Evolutionary conservation across 2,329 filamentous ascomycete species (phyloP), one percentile per base, ranked within the genome.

Genomic region (Trichoderma oligosporum): DNA sequence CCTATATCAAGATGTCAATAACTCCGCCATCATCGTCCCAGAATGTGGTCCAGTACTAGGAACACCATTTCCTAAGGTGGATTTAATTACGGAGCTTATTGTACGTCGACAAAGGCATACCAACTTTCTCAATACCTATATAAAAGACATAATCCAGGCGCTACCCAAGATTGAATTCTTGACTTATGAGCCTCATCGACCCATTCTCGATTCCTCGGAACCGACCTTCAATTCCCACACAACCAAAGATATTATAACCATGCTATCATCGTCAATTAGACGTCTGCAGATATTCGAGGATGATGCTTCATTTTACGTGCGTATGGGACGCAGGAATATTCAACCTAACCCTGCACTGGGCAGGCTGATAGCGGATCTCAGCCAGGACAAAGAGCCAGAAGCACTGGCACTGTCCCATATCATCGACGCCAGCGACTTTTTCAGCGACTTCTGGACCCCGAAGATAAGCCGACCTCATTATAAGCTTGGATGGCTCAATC

Each of bases 61-160:
- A 12, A 9, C 22, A 7, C 22, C 8, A 18, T 29, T 52, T 14
- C 48, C 48, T 1, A 7, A 1, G 14, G 48, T 41, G 9, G 5
- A 11, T 1, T 25, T 53, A 6, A 44, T 53, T 16, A 53, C 49
- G 14, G 27, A 42, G 4, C 27, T 44, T 2, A 42, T n/a, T 7
- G 14, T 53, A n/a, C 49, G 49, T n/a, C 36, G 49, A 1, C 49
- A 53, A 2, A 53, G 33, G 49, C 49, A 53, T 2, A 14, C 20
- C 49, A 42, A 18, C 29, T 35, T 53, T 2, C 35, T 42, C 8
- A 3, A 2, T 6, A 2, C 5, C 9, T 16, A 42, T 16, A 12
- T 53, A 4, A 3, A 11, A 9, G 8, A 1, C 14, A 33, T 53
- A 1, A 9, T 53, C 25, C 0, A 3, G 2, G 27, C 38, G 0